Conservation (phyloP, 1,284 basidiomycete genomes). For the Malassezia equina region DNA sequence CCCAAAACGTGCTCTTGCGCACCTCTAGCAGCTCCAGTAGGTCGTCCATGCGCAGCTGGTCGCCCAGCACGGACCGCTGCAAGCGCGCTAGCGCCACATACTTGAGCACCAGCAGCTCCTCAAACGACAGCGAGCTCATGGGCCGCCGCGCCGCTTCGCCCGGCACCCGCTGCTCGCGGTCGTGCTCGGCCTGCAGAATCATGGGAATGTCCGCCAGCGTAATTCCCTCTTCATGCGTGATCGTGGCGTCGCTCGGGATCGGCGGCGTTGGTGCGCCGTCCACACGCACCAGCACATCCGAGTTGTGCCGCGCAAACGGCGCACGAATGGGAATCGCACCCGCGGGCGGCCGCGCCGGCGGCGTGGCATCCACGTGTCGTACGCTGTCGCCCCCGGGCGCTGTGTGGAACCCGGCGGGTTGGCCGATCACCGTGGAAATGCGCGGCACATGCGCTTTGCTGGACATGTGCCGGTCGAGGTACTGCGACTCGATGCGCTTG, state of each 20-base stretch:
- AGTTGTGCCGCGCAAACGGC: constrained; percentile 67
- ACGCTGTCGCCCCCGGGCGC: constrained; percentile 19
- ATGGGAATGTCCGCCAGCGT: constrained; percentile 95
- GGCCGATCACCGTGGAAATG: constrained; percentile 88
- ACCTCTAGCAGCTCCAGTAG: constrained; percentile 82
- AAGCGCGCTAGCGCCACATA: constrained; percentile 78
- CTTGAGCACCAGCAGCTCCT: constrained; percentile 82
- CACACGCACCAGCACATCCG: constrained; percentile 78
- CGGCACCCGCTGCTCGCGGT: constrained; percentile 58
- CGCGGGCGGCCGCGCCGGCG: constrained; percentile 31
- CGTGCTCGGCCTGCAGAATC: constrained; percentile 79
- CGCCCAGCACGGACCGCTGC: constrained; percentile 62
- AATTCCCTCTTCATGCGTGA: constrained; percentile 63
- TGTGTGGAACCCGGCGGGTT: constrained; percentile 59
- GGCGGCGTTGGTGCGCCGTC: constrained; percentile 51
- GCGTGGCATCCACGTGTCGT: constrained; percentile 32
- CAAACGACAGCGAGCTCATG: constrained; percentile 66
- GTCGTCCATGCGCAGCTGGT: constrained; percentile 70
- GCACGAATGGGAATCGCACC: constrained; percentile 58
- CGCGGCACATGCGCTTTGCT: constrained; percentile 83
- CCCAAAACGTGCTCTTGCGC: constrained; percentile 93
- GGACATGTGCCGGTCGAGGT: constrained; percentile 81
- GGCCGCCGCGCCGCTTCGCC: constrained; percentile 47
- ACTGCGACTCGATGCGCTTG: constrained; percentile 77
- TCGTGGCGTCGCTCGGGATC: not conserved